These are phyloP conservation scores for Cytospora piceicola DNA, from an alignment of 2,329 filamentous ascomycete species.

Conservation along the genomic window DNA sequence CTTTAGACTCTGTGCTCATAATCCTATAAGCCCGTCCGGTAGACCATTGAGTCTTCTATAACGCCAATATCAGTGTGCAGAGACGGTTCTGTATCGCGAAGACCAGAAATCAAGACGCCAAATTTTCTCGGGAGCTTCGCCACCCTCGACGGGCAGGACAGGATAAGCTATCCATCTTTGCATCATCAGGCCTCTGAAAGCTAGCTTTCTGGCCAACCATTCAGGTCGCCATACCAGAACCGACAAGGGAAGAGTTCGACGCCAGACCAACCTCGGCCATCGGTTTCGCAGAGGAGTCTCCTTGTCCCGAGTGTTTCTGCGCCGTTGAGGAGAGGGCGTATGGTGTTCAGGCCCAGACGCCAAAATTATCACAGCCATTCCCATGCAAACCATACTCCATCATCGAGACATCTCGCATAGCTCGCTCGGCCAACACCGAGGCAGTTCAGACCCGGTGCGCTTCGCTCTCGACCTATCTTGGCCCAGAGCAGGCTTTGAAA, in stretches of 20 bases:
- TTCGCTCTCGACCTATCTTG: conserved; percentile 60
- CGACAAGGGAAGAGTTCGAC: background rate
- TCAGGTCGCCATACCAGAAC: conserved; percentile 4
- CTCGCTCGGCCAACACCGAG: conserved; percentile 63
- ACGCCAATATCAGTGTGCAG: conserved; percentile 17
- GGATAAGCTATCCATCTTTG: conserved; percentile 3
- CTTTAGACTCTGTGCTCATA: conserved; percentile 19
- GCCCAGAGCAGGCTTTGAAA: conserved; percentile 58
- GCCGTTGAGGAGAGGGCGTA: conserved; percentile 35
- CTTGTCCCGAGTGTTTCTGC: conserved; percentile 16
- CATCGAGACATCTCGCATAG: conserved; percentile 48
- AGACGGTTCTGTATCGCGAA: conserved; percentile 9
- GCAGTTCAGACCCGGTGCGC: conserved; percentile 57
- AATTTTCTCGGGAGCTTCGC: conserved; percentile 7
- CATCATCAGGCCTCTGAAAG: conserved; percentile 7
- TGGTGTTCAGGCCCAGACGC: conserved; percentile 36
- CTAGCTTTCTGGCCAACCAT: background rate
- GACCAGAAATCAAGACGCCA: background rate
- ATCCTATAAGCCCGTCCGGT: conserved; percentile 9
- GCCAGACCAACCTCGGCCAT: conserved; percentile 24
- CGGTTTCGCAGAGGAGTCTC: conserved; percentile 27
- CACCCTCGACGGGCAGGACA: conserved; percentile 15
- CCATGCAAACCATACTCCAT: conserved; percentile 60
- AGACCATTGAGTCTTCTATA: conserved; percentile 9
- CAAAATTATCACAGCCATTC: conserved; percentile 35